phyloP scores from a whole-genome alignment of 805 yeast genomes.

The Kodamaea hsintzibuensis region DNA sequence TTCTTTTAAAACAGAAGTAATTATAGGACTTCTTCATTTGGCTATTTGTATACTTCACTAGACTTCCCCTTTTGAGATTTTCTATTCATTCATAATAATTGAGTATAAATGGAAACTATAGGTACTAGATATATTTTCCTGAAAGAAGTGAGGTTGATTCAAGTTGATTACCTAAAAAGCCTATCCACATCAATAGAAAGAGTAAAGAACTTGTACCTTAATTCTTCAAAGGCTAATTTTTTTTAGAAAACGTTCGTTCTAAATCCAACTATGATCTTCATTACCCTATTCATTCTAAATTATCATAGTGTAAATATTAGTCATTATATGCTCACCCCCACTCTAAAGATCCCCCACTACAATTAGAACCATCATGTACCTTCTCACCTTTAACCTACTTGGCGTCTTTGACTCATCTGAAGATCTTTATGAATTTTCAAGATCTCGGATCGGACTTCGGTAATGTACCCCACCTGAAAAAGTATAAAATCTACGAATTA shows the following conservation, averaged over 20 bases:
- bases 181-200: no score
- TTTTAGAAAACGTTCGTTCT: background rate
- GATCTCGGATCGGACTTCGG: background rate
- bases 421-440: background rate
- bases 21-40: background rate
- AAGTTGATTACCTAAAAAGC: no score
- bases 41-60: background rate
- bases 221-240: background rate
- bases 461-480: background rate
- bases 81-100: no score
- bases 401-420: background rate
- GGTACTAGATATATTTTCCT: no score
- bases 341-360: background rate
- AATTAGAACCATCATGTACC: background rate
- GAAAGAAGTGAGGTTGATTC: no score
- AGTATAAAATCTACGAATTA: background rate
- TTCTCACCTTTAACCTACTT: background rate
- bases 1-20: background rate
- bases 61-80: no score
- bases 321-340: background rate
- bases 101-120: no score
- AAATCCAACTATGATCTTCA: background rate
- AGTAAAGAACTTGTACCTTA: no score
- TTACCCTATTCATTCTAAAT: background rate
- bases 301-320: background rate